Evolutionary conservation across 495 filamentous ascomycete species (phyloP).

Genomic region (Trichoderma gamsii): DNA sequence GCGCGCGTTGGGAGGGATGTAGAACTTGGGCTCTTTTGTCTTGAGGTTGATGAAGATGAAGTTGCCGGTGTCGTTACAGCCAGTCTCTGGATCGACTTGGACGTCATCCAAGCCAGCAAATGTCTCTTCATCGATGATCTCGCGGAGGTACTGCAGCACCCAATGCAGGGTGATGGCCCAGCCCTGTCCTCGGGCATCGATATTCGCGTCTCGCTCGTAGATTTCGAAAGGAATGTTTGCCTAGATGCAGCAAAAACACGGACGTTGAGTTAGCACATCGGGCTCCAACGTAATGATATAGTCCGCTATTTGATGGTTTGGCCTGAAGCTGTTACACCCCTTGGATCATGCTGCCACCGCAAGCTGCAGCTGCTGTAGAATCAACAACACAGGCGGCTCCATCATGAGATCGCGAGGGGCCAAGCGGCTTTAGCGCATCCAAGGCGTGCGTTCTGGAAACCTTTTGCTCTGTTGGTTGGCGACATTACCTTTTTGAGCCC

Average conservation of each 20-base stretch:
- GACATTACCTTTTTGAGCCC: constrained; percentile 38
- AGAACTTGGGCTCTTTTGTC: constrained; percentile 39
- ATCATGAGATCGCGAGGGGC: neutral
- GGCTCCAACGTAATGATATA: neutral
- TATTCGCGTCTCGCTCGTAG: constrained; percentile 48
- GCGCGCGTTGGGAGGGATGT: constrained; percentile 42
- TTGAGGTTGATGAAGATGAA: constrained; percentile 51
- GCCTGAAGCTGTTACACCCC: too few relatives aligned
- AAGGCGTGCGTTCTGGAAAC: neutral
- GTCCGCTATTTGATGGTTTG: neutral
- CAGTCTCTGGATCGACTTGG: constrained; percentile 44
- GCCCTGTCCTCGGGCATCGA: constrained; percentile 41
- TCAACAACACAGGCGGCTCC: neutral
- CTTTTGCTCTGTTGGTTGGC: neutral
- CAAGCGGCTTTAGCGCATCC: neutral
- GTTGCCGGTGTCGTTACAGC: constrained; percentile 41
- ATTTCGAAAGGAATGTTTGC: constrained; percentile 34
- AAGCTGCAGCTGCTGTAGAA: neutral
- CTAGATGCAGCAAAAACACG: neutral
- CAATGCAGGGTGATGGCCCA: constrained; percentile 57
- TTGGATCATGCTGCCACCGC: too few relatives aligned
- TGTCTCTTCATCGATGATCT: constrained; percentile 31
- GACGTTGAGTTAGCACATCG: neutral
- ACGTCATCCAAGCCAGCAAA: constrained; percentile 32
- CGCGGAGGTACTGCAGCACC: constrained; percentile 44